Percentiles rank a stretch among this genome's conserved stretches.
Evolutionary conservation across 208 protist species (phyloP).

Genomic region (Trypanosoma conorhini): DNA sequence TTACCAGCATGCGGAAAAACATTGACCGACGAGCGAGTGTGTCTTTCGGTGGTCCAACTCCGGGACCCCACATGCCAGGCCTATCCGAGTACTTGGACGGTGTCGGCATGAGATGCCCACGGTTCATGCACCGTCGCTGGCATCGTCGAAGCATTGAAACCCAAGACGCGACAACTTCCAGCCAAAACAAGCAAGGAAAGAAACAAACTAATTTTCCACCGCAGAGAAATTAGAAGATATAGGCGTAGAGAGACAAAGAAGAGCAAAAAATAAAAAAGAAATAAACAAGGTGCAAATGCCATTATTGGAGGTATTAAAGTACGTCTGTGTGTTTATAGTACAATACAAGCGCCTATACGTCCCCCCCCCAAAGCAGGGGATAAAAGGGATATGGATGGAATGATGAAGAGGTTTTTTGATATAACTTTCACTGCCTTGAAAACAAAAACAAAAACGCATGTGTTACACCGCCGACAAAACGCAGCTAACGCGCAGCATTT

Average conservation of each 20-base stretch:
- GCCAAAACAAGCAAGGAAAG: constrained; percentile 18
- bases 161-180: neutral
- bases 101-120: constrained; percentile 76
- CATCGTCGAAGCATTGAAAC: constrained; percentile 70
- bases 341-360: too few species aligned
- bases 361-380: too few species aligned
- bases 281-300: neutral
- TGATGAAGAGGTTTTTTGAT: too few species aligned
- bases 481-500: too few species aligned
- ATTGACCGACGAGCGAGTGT: constrained; percentile 79
- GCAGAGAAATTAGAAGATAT: constrained; percentile 19
- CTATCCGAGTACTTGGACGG: constrained; percentile 85
- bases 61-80: constrained; percentile 87
- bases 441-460: neutral
- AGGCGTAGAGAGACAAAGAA: constrained; percentile 4
- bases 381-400: too few species aligned
- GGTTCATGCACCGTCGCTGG: constrained; percentile 53
- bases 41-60: constrained; percentile 78
- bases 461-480: too few species aligned
- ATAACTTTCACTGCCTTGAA: neutral
- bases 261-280: constrained; percentile 12
- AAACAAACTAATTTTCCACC: constrained; percentile 5
- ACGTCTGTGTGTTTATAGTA: neutral
- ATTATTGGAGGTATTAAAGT: neutral
- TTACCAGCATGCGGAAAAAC: constrained; percentile 86